Evolutionary conservation across 306 rosid species (phyloP).

Genomic region (Cucurbita argyrosperma): DNA sequence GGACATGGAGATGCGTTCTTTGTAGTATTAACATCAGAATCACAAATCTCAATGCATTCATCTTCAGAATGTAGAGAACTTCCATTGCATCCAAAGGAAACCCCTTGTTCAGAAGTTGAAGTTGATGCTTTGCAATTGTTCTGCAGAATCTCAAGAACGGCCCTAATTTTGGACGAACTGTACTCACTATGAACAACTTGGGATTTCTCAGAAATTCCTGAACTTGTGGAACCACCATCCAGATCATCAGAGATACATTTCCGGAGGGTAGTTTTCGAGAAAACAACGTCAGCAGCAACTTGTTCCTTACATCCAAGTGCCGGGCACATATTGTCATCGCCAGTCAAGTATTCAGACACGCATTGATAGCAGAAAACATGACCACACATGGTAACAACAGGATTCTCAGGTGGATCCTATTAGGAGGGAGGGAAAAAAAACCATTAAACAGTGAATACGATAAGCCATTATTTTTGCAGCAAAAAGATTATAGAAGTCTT

Average conservation of each 20-base stretch:
- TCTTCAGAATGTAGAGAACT: constrained; percentile 18
- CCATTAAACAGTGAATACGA: constrained; percentile 7
- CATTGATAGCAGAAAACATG: constrained; percentile 95
- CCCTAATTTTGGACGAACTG: constrained; percentile 79
- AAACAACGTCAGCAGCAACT: constrained; percentile 51
- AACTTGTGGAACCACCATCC: constrained; percentile 30
- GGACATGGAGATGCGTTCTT: constrained; percentile 36
- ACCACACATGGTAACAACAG: constrained; percentile 80
- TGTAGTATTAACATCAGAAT: constrained; percentile 20
- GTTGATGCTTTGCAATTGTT: constrained; percentile 21
- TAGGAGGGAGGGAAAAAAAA: constrained; percentile 7
- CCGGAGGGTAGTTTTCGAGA: constrained; percentile 67
- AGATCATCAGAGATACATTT: constrained; percentile 51
- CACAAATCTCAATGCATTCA: constrained; percentile 21
- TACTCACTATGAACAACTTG: constrained; percentile 42
- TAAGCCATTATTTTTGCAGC: neutral
- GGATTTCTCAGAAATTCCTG: constrained; percentile 33
- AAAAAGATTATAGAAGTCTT: neutral
- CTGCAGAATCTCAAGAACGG: constrained; percentile 66
- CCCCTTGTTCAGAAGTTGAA: constrained; percentile 15
- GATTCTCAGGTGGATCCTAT: constrained; percentile 83
- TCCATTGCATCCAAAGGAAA: constrained; percentile 20
- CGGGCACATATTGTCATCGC: constrained; percentile 73
- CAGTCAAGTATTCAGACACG: constrained; percentile 63
- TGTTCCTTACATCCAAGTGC: constrained; percentile 53